Percentiles rank a stretch among this genome's conserved stretches.
These are phyloP conservation scores for Prunus padus DNA, from an alignment of 306 rosid genomes.

Conservation along the genomic window DNA sequence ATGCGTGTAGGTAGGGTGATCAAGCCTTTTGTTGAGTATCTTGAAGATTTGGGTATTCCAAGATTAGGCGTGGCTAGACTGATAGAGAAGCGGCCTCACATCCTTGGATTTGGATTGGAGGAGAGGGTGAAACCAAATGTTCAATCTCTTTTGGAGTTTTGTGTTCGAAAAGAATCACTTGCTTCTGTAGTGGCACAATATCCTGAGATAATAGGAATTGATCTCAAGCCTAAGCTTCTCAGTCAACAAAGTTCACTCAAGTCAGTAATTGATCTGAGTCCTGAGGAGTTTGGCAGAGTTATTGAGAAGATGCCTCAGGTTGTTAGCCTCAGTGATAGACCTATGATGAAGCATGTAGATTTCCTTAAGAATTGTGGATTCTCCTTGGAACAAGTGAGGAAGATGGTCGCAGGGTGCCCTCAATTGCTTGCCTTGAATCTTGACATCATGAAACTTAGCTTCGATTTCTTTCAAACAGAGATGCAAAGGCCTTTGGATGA, in stretches of 20 bases:
- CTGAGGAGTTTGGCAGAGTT: constrained; percentile 69
- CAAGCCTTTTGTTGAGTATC: constrained; percentile 90
- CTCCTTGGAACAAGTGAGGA: constrained; percentile 54
- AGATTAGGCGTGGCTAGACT: constrained; percentile 83
- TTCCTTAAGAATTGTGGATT: constrained; percentile 76
- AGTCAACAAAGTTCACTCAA: constrained; percentile 58
- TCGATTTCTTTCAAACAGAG: constrained; percentile 59
- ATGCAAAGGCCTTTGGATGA: constrained; percentile 84
- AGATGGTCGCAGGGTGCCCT: constrained; percentile 77
- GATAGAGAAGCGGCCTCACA: constrained; percentile 83
- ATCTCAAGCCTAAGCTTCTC: constrained; percentile 62
- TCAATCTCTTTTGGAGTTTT: constrained; percentile 70
- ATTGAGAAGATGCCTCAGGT: constrained; percentile 96
- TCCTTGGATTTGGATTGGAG: constrained; percentile 76
- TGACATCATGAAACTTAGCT: constrained; percentile 78
- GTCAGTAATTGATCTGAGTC: constrained; percentile 54
- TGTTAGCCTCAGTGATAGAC: constrained; percentile 64
- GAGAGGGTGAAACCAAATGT: constrained; percentile 81
- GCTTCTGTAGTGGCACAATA: constrained; percentile 78
- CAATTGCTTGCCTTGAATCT: constrained; percentile 89
- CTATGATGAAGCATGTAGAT: constrained; percentile 74
- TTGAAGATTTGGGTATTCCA: constrained; percentile 83
- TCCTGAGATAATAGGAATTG: constrained; percentile 83
- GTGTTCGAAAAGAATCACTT: constrained; percentile 52
- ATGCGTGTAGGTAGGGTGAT: constrained; percentile 89